A percentile compares a stretch with the other conserved stretches of the same genome.
Evolutionary conservation across 2,329 filamentous ascomycete genomes (phyloP).

Genomic region (Cercospora zeae-maydis): DNA sequence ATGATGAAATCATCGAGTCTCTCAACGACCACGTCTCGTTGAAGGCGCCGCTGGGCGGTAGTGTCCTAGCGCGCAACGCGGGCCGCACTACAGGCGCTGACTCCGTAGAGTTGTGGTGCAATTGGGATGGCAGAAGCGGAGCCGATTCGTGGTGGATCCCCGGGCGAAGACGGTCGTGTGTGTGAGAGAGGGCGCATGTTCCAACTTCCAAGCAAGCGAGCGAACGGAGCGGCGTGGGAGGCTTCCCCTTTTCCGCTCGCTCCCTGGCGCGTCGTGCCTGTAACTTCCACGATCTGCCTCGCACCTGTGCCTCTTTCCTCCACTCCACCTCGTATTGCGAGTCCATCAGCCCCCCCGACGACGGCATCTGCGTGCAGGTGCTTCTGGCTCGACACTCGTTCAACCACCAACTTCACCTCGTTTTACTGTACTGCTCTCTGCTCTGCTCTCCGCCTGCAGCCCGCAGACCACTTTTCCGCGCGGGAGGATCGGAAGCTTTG

Average conservation of each 20-base stretch:
- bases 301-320: conserved; percentile 15
- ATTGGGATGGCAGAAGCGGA: neutral
- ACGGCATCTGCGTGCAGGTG: neutral
- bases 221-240: neutral
- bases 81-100: conserved; percentile 8
- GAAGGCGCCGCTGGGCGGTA: conserved; percentile 1
- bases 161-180: conserved; percentile 1
- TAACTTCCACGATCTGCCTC: conserved; percentile 13
- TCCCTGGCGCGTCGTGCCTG: neutral
- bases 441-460: neutral
- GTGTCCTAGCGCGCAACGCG: neutral
- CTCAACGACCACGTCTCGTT: neutral
- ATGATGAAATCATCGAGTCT: neutral
- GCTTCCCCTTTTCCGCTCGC: neutral
- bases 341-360: neutral
- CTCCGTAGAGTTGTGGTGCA: conserved; percentile 8
- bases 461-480: neutral
- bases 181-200: neutral
- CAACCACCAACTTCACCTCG: neutral
- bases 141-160: conserved; percentile 8
- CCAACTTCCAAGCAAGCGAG: conserved; percentile 3
- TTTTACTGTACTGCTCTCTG: neutral
- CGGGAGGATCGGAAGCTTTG: neutral
- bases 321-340: conserved; percentile 17
- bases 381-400: neutral